Evolutionary conservation across 2,329 filamentous ascomycete species (phyloP).

Genomic region (Talaromyces sp.): DNA sequence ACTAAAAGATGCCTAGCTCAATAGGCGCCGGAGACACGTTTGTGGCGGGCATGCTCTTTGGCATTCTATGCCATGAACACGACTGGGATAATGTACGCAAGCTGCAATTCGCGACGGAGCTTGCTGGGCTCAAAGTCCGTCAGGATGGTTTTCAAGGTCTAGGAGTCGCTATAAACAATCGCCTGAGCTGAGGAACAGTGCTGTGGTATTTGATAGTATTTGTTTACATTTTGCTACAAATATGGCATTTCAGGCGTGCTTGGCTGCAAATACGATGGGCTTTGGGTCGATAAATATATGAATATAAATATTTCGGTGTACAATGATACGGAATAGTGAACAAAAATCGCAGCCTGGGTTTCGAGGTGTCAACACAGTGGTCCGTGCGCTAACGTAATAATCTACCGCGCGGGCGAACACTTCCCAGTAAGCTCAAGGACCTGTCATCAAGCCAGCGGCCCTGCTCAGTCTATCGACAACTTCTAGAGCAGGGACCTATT

Average conservation of each 20-base stretch:
- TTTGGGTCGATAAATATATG: no score
- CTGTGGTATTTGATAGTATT: neutral
- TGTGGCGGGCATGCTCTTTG: slow-evolving; percentile 67
- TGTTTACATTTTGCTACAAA: neutral
- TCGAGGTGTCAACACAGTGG: neutral
- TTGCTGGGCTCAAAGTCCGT: slow-evolving; percentile 67
- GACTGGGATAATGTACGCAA: slow-evolving; percentile 52
- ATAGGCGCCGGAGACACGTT: slow-evolving; percentile 76
- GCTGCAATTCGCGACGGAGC: slow-evolving; percentile 60
- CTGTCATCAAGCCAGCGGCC: slow-evolving; percentile 8
- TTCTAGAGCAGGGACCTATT: slow-evolving; percentile 16
- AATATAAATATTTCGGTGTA: no score
- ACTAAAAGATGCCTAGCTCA: slow-evolving; percentile 47
- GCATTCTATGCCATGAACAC: slow-evolving; percentile 49
- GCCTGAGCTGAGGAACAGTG: neutral
- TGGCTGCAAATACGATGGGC: no score
- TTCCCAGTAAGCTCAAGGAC: slow-evolving; percentile 1
- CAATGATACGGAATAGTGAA: no score
- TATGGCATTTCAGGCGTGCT: neutral
- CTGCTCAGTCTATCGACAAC: slow-evolving; percentile 14
- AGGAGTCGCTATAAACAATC: slow-evolving; percentile 23
- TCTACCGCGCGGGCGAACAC: neutral
- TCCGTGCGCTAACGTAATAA: neutral
- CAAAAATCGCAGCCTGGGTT: neutral
- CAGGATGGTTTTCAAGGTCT: slow-evolving; percentile 63